Evolutionary conservation across 768 basidiomycete genomes (phyloP), one percentile per base, ranked within the genome.

Genomic region (Pilatotrama ljubarskyi): DNA sequence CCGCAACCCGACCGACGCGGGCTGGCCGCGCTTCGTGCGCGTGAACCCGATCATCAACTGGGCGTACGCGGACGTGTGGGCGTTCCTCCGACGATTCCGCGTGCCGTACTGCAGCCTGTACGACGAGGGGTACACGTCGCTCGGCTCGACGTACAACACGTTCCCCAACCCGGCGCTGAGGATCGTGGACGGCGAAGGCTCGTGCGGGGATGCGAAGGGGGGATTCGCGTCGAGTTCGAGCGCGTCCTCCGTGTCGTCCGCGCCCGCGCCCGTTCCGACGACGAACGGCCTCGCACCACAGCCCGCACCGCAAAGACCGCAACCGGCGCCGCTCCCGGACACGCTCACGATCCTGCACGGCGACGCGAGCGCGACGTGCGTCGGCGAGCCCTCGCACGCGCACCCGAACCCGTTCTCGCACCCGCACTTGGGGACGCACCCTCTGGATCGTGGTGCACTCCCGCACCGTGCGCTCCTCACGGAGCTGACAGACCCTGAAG

Each of bases 41-140:
- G 84, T 98, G 18, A 95, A 98, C 70, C 97, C 97, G 0, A 90
- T 99, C 67, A 91, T 99, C 58, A 88, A 98, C 70, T 99, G 97
- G 97, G 80, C 85, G 0, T 99, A 99, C 74, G 71, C 75, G 10
- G 86, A 95, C 63, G 85, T 99, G 5, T 99, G 97, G 97, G 76
- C 77, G 2, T 99, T 95, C 76, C 77, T 99, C 43, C 80, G 85
- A 17, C 75, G 76, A 51, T 74, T 95, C 18, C 71, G 85, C 3
- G 84, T 99, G 5, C 91, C 90, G 1, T 99, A 95, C 71, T 99
- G 97, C 71, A 70, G 73, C 37, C 71, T 99, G 42, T 99, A 99
- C 68, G 93, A 98, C 67, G 79, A 90, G 75, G 97, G 96, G 91
- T 99, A 96, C 74, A 99, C 97, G 2, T 98, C 96, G 5, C 84